These are phyloP conservation scores for Oryza officinalis DNA, from an alignment of 176 grass and related monocot genomes.

Conservation along the genomic window DNA sequence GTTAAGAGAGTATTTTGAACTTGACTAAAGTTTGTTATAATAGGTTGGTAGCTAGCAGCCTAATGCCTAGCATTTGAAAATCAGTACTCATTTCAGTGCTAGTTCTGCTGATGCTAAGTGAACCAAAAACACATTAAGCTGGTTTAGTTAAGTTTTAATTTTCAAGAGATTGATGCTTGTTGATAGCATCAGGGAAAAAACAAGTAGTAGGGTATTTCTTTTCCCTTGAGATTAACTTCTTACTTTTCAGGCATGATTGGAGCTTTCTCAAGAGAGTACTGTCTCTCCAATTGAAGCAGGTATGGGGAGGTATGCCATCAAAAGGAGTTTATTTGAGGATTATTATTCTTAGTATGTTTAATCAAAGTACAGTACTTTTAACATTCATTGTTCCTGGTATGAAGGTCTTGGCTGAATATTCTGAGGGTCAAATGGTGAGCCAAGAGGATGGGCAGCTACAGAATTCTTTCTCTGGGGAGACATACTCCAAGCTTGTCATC, in stretches of 20 bases:
- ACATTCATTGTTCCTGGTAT: slow-evolving; percentile 28
- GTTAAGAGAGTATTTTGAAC: neutral
- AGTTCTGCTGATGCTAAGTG: neutral
- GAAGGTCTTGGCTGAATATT: slow-evolving; percentile 87
- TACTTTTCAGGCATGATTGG: slow-evolving; percentile 85
- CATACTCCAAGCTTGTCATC: slow-evolving; percentile 64
- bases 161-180: slow-evolving; percentile 22
- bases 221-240: slow-evolving; percentile 35
- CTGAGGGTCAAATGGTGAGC: slow-evolving; percentile 45
- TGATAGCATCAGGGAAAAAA: slow-evolving; percentile 2
- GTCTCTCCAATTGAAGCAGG: slow-evolving; percentile 88
- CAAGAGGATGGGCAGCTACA: slow-evolving; percentile 43
- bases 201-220: neutral
- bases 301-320: slow-evolving; percentile 66
- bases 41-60: neutral
- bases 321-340: slow-evolving; percentile 44
- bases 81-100: neutral
- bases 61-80: slow-evolving; percentile 32
- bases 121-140: slow-evolving; percentile 4
- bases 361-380: neutral
- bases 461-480: slow-evolving; percentile 54
- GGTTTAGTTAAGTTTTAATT: neutral
- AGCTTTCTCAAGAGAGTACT: slow-evolving; percentile 70
- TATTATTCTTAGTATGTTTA: slow-evolving; percentile 14
- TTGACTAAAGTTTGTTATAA: slow-evolving; percentile 23